A percentile compares a stretch with the other conserved stretches of the same genome.
phyloP scores from a whole-genome alignment of 2,329 filamentous ascomycete genomes.

The Geosmithia flava region DNA sequence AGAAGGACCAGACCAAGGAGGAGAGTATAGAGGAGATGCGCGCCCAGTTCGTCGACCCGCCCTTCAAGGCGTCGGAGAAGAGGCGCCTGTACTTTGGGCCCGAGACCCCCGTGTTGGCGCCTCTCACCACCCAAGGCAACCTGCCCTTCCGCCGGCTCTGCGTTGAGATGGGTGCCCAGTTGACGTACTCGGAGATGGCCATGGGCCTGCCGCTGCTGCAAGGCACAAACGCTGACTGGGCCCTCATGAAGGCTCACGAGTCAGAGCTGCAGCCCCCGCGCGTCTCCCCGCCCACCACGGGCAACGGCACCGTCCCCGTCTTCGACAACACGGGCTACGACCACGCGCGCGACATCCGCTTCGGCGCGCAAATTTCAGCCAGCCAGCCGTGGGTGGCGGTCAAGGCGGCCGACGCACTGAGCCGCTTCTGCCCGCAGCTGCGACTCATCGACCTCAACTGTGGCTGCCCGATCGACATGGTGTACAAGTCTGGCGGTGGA shows the following conservation, averaged over 20 bases:
- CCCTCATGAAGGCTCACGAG: conserved; percentile 83
- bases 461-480: conserved; percentile 90
- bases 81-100: conserved; percentile 84
- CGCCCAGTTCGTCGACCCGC: conserved; percentile 74
- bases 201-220: conserved; percentile 83
- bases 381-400: conserved; percentile 85
- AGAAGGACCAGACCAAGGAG: conserved; percentile 14
- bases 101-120: conserved; percentile 88
- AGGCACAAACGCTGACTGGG: conserved; percentile 87
- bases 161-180: conserved; percentile 75
- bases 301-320: conserved; percentile 27
- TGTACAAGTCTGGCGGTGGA: conserved; percentile 78
- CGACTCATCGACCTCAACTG: conserved; percentile 93
- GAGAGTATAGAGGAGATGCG: conserved; percentile 54
- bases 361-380: conserved; percentile 85
- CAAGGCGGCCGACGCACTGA: conserved; percentile 76
- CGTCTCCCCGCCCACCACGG: conserved; percentile 31
- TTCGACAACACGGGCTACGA: conserved; percentile 58
- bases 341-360: conserved; percentile 70
- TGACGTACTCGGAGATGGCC: conserved; percentile 98
- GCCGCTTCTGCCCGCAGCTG: conserved; percentile 65
- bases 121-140: conserved; percentile 93
- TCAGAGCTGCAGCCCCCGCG: conserved; percentile 65
- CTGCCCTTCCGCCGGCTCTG: conserved; percentile 87
- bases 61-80: conserved; percentile 86